These are phyloP conservation scores for Kluyveromyces sp. DNA, from an alignment of 1,139 yeast genomes.

Conservation along the genomic window DNA sequence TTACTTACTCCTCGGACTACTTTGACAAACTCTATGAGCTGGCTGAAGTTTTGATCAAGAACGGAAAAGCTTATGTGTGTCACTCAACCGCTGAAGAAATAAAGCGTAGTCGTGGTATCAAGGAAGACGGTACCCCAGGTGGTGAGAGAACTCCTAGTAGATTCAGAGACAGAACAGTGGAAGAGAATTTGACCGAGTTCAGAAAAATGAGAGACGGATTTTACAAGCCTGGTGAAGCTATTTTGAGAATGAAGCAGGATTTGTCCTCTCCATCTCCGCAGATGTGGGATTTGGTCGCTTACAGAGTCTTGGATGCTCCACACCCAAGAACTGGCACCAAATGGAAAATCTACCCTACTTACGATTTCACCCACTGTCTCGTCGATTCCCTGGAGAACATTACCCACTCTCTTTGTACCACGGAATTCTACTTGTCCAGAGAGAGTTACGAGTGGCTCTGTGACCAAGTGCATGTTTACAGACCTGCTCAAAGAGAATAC, in stretches of 20 bases:
- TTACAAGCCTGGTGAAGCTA: slow-evolving; percentile 86
- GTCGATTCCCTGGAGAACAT: slow-evolving; percentile 97
- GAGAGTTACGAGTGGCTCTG: slow-evolving; percentile 98
- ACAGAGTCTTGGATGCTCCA: slow-evolving; percentile 83
- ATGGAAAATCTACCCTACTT: slow-evolving; percentile 98
- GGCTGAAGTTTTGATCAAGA: slow-evolving; percentile 70
- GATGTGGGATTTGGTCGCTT: slow-evolving; percentile 99
- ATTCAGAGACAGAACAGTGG: slow-evolving; percentile 63
- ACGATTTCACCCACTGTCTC: slow-evolving; percentile 97
- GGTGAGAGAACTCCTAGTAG: slow-evolving; percentile 82
- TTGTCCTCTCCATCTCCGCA: slow-evolving; percentile 89
- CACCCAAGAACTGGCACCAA: slow-evolving; percentile 95
- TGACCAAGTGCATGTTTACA: slow-evolving; percentile 87
- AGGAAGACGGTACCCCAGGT: slow-evolving; percentile 86
- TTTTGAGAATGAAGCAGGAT: slow-evolving; percentile 95
- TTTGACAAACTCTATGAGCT: slow-evolving; percentile 79
- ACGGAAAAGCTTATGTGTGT: slow-evolving; percentile 81
- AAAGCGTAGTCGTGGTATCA: slow-evolving; percentile 81
- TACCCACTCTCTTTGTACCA: slow-evolving; percentile 90
- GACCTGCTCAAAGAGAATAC: slow-evolving; percentile 98
- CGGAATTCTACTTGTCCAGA: slow-evolving; percentile 86
- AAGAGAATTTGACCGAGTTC: slow-evolving; percentile 72
- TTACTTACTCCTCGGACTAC: slow-evolving; percentile 94
- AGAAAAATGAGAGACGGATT: slow-evolving; percentile 87
- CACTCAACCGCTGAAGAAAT: slow-evolving; percentile 92